A percentile compares a stretch with the other conserved stretches of the same genome.
phyloP scores from a whole-genome alignment of 2,329 filamentous ascomycete species.

The Keithomyces neogunnii region DNA sequence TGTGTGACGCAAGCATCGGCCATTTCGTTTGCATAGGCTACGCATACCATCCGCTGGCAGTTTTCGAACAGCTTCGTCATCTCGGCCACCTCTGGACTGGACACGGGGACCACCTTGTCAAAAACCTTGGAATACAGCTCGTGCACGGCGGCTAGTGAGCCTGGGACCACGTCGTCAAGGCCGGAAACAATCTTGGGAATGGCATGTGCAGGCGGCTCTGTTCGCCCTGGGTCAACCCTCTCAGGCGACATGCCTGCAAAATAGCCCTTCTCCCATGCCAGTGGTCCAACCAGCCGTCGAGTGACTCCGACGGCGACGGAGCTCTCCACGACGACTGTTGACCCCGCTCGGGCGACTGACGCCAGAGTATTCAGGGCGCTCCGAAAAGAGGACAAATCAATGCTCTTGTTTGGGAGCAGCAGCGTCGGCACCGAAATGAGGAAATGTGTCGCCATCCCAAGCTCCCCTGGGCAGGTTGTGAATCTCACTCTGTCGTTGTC shows the following conservation, averaged over 20 bases:
- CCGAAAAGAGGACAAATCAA: constrained; percentile 38
- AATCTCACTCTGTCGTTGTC: constrained; percentile 23
- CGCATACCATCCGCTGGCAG: constrained; percentile 46
- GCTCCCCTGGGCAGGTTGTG: constrained; percentile 27
- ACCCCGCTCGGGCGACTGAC: constrained; percentile 32
- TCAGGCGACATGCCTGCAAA: constrained; percentile 43
- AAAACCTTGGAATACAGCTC: constrained; percentile 39
- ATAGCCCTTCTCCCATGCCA: constrained; percentile 32
- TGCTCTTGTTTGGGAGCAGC: constrained; percentile 34
- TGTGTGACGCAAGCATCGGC: constrained; percentile 39
- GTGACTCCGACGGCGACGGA: constrained; percentile 49
- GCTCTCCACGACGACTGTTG: constrained; percentile 43
- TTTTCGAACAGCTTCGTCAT: constrained; percentile 53
- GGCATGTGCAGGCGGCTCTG: constrained; percentile 26
- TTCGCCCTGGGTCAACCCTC: constrained; percentile 43
- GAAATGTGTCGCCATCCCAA: constrained; percentile 39
- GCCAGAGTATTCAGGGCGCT: constrained; percentile 37
- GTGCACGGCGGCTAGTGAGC: constrained; percentile 34
- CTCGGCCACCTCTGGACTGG: constrained; percentile 45
- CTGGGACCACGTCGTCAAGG: constrained; percentile 35
- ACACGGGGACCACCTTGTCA: constrained; percentile 37
- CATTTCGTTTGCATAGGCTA: constrained; percentile 49
- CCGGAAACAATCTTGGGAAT: constrained; percentile 49
- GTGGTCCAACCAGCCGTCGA: constrained; percentile 35
- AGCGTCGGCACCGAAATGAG: constrained; percentile 46